Conservation (phyloP, 169 alveolate genomes). For the Perkinsus olseni region DNA sequence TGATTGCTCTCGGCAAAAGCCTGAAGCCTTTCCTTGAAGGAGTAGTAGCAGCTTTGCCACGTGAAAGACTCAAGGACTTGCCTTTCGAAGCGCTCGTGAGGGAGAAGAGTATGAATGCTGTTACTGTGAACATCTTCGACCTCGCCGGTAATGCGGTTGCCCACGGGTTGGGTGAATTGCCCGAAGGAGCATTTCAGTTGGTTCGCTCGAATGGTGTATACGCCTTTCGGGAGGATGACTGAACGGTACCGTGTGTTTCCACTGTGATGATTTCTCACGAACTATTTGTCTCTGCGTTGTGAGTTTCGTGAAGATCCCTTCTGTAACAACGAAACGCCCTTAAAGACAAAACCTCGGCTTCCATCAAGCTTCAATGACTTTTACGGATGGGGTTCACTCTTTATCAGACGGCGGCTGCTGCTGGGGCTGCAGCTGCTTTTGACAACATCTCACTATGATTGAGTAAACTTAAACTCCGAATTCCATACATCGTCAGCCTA, state of each 20-base stretch:
- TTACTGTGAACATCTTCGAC: not conserved
- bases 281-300: not conserved
- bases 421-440: not conserved
- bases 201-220: not conserved
- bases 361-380: not conserved
- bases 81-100: not conserved
- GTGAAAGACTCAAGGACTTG: not conserved
- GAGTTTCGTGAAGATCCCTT: too few species aligned
- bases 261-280: not conserved
- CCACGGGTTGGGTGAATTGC: not conserved
- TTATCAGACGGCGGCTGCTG: not conserved
- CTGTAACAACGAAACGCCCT: not conserved
- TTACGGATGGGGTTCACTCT: not conserved
- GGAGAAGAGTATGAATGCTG: not conserved
- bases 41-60: not conserved
- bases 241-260: not conserved
- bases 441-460: not conserved
- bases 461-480: not conserved
- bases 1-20: not conserved
- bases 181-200: not conserved
- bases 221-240: not conserved
- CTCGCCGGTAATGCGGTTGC: not conserved
- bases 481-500: not conserved
- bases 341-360: not conserved
- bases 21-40: not conserved